These are phyloP conservation scores for Neopestalotiopsis rosae DNA, from an alignment of 2,329 filamentous ascomycete species.

Conservation along the genomic window DNA sequence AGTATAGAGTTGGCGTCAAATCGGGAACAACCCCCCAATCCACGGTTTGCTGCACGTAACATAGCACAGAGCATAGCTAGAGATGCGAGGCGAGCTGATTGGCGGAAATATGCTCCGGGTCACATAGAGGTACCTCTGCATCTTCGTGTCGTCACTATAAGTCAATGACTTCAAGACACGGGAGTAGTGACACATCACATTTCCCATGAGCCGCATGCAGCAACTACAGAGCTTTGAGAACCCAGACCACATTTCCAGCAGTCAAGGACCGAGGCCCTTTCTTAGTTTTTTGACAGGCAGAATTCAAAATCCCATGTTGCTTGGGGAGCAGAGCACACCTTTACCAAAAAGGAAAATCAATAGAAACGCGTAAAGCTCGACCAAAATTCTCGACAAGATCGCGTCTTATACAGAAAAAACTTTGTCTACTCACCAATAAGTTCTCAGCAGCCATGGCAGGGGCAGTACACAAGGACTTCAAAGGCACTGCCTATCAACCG, in stretches of 20 bases:
- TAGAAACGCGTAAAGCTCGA: not conserved
- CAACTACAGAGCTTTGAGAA: not conserved
- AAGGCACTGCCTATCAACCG: conserved; percentile 45
- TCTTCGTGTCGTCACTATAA: conserved; percentile 16
- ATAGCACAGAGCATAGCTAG: not conserved
- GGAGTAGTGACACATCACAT: conserved; percentile 22
- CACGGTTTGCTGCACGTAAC: conserved; percentile 10
- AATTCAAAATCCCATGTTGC: not conserved
- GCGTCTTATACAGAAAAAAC: not conserved
- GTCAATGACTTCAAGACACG: conserved; percentile 30
- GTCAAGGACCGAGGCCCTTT: too few relatives aligned
- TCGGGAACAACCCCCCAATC: not conserved
- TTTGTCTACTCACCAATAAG: not conserved
- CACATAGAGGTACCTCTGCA: not conserved
- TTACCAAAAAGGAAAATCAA: not conserved
- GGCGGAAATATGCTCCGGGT: conserved; percentile 10
- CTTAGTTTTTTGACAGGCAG: not conserved
- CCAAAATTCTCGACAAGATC: not conserved
- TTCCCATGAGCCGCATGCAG: conserved; percentile 7
- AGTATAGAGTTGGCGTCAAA: conserved; percentile 1
- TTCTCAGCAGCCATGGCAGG: not conserved
- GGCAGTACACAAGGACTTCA: conserved; percentile 33
- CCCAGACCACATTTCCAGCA: not conserved
- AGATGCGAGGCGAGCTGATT: not conserved
- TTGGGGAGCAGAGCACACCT: not conserved